Base-by-base conservation (phyloP, 495 filamentous ascomycete species). In the Penicillium flavigenum region DNA sequence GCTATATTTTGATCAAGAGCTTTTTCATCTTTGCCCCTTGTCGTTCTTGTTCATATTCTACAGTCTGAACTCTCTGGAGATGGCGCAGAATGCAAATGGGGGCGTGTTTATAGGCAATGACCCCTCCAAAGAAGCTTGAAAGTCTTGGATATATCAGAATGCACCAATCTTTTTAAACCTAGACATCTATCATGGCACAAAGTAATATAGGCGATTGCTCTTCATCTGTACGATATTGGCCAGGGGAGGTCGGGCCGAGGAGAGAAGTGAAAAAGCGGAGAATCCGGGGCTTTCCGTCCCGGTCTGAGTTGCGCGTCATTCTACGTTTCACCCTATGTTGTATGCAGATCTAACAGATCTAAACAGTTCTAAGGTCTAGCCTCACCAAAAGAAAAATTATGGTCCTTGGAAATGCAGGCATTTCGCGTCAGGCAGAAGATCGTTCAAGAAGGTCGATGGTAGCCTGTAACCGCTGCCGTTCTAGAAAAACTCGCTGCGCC, bases 381-480 rank as follows among this genome's bases (percentile, higher is more conserved):
- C 27, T 38, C 20, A n/a, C 41, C 2, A 42, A 29, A 16, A 48
- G 27, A 41, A 42, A 16, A 14, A 19, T 20, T 2, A 54, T 74
- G 71, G 63, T 61, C 19, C 62, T 63, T 50, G 60, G 59, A n/a
- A 72, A 65, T 39, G 53, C 53, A 60, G 52, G 51, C n/a, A 24
- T 65, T 14, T 63, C 60, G 26, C 57, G 51, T 29, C 63, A 62
- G 31, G 48, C 59, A 8, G 61, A 67, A 24, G 64, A 69, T 36
- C 68, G 54, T 2, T 47, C 62, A n/a, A 53, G 61, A 43, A 60
- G 71, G 31, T 74, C 72, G 17, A 66, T 68, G 57, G 66, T 74
- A 51, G 72, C 72, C 66, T 74, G 72, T 55, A 73, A 73, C 63
- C 67, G 72, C 45, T 75, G 72, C 56, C 67, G 72, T 24, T 63